Base-by-base conservation (phyloP, 768 basidiomycete genomes). In the Suillus placidus region DNA sequence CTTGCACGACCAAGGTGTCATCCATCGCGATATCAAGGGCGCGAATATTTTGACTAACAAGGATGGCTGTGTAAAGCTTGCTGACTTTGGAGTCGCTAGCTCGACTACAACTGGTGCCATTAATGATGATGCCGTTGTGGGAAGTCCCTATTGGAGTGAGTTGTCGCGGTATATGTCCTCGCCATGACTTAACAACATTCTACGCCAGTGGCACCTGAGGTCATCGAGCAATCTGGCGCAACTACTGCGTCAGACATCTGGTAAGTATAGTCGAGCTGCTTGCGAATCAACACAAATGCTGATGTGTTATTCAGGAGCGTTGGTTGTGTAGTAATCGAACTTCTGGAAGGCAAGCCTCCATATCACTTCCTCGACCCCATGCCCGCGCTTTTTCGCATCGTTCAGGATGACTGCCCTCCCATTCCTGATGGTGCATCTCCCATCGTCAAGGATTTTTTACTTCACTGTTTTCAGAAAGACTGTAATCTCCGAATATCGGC, bases 21-120 rank as follows among this genome's bases (percentile, higher is more conserved):
- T 98, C 64, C 95, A 98, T 78, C 92, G 95, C 13, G 97, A 99
- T 73, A 99, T 99, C 82, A 99, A 99, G 74, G 97, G 97, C 26
- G 97, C 93, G 43, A 99, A 99, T 75, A 97, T 99, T 64, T 88
- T 99, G 64, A 95, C 97, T 4, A 96, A 98, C 76, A 99, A 99
- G 80, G 97, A 98, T 80, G 97, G 97, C 8, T 92, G 90, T 26
- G 96, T 99, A 66, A 99, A 99, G 78, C 85, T 99, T n/a, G 97
- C 97, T 14, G 97, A 99, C 78, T 99, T 99, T 73, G 97, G 97
- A 60, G 97, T 99, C 23, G 95, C 95, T 13, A 91, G 90, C 62
- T 88, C 84, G 52, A 88, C 92, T 12, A 87, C 89, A 32, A 85
- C 88, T 1, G 90, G 87, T 13, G 89, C 87, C 13, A 89, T 89